phyloP scores from a whole-genome alignment of 1,139 yeast species.

The Candida albicans region DNA sequence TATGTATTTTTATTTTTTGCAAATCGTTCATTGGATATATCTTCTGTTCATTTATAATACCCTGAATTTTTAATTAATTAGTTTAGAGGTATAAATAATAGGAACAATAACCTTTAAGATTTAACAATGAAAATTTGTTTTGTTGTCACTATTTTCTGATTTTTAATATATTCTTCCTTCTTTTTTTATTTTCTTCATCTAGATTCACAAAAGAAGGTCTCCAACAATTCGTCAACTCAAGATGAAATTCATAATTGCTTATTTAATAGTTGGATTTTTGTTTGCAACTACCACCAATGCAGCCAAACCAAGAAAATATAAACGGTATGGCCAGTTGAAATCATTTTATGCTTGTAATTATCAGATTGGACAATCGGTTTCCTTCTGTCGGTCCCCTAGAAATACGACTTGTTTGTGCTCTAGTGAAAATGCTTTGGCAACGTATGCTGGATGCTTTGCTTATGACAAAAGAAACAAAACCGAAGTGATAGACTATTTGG shows the following conservation, averaged over 20 bases:
- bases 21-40: too few relatives aligned
- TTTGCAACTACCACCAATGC: not conserved
- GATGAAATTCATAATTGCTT: not conserved
- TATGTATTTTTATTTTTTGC: too few relatives aligned
- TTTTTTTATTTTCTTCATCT: too few relatives aligned
- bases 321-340: constrained; percentile 10
- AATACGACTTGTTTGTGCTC: constrained; percentile 15
- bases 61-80: too few relatives aligned
- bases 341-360: constrained; percentile 21
- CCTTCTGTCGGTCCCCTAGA: constrained; percentile 14
- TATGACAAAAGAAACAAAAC: constrained; percentile 5
- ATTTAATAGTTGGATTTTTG: not conserved
- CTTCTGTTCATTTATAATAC: too few relatives aligned
- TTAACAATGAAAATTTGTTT: too few relatives aligned
- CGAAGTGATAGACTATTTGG: not conserved
- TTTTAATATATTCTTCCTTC: too few relatives aligned
- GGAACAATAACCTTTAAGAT: too few relatives aligned
- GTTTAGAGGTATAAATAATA: too few relatives aligned
- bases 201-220: not conserved
- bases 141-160: too few relatives aligned
- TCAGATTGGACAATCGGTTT: constrained; percentile 15
- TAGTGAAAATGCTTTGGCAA: constrained; percentile 16
- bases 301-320: constrained; percentile 14
- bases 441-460: constrained; percentile 19
- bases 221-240: not conserved